phyloP scores from a whole-genome alignment of 148 eudicot species.

The Diospyros lotus region DNA sequence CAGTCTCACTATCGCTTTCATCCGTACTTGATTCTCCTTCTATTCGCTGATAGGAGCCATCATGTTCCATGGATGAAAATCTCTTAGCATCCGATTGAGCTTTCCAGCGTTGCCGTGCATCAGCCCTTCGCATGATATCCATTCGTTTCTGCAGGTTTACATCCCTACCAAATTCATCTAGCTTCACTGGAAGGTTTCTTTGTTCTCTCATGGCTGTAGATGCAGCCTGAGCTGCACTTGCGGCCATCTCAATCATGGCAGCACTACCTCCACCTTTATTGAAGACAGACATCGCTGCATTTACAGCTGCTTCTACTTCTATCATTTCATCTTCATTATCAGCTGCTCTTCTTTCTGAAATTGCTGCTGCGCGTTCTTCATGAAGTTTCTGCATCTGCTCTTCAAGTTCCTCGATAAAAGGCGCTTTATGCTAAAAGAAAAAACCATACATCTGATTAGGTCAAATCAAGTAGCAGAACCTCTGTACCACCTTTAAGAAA shows the following conservation, averaged over 20 bases:
- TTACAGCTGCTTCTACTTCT: constrained; percentile 79
- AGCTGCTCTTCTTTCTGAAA: constrained; percentile 69
- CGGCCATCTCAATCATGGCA: constrained; percentile 49
- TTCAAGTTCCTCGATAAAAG: constrained; percentile 95
- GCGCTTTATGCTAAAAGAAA: constrained; percentile 75
- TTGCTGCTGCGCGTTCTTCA: constrained; percentile 69
- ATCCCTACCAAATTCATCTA: constrained; percentile 90
- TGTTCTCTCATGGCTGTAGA: constrained; percentile 42
- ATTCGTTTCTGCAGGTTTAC: constrained; percentile 64
- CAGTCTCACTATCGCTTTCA: constrained; percentile 81
- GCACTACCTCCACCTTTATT: constrained; percentile 49
- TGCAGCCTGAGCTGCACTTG: constrained; percentile 76
- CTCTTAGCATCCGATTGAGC: constrained; percentile 60
- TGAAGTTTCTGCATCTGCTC: constrained; percentile 86
- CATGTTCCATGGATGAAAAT: constrained; percentile 40
- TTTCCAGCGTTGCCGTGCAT: constrained; percentile 60
- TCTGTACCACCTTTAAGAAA: not conserved
- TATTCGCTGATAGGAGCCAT: constrained; percentile 42
- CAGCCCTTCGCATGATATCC: constrained; percentile 72
- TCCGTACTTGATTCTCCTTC: constrained; percentile 99
- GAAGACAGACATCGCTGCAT: constrained; percentile 63
- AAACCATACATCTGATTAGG: constrained; percentile 10
- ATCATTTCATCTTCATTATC: constrained; percentile 77
- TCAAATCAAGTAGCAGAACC: not conserved
- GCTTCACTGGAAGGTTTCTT: constrained; percentile 53